Base-by-base conservation (phyloP, 371 early-diverging fungal species). In the Mortierella sp. region DNA sequence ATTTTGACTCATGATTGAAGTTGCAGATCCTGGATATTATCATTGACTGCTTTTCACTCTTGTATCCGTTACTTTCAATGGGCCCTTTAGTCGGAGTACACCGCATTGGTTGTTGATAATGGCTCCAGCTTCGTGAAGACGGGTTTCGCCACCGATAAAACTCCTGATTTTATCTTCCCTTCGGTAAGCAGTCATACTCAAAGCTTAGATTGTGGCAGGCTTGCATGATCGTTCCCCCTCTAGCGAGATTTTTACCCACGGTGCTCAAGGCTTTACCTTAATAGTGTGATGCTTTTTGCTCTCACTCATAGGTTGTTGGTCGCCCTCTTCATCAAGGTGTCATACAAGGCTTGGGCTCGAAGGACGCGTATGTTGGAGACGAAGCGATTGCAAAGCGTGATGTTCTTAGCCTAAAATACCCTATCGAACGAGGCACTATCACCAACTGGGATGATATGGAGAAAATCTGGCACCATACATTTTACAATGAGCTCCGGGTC, bases 381-480 rank as follows among this genome's bases (percentile, higher is more conserved):
- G 93, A 93, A 75, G 98, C 97, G 3, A 95, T 96, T 83, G 96
- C 96, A 72, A 85, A 96, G 53, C 91, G 97, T 32, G 97, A 97
- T 8, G 86, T 96, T 57, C 88, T 97, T 56, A 91, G 91, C 66
- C 90, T 98, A 73, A 92, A 90, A 76, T 97, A 98, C 79, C 99
- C 98, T 37, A 91, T 98, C 76, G 94, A 96, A 83, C 97, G 97
- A 79, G 99, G 99, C 57, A 91, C 97, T 74, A 94, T 97, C 42
- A 94, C 91, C 43, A 93, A 96, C 85, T 98, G 98, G 95, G 95
- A 93, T 70, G 99, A 98, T 75, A 97, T 98, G 98, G 97, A 97
- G 86, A 88, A 89, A 67, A 96, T 98, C 68, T 98, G 99, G 99
- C 90, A 94, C 77, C 92, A 96, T 79, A 90, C 96, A 45, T 98